These are phyloP conservation scores for Ophiostoma sp. DNA, from an alignment of 2,329 filamentous ascomycete species.

Conservation along the genomic window DNA sequence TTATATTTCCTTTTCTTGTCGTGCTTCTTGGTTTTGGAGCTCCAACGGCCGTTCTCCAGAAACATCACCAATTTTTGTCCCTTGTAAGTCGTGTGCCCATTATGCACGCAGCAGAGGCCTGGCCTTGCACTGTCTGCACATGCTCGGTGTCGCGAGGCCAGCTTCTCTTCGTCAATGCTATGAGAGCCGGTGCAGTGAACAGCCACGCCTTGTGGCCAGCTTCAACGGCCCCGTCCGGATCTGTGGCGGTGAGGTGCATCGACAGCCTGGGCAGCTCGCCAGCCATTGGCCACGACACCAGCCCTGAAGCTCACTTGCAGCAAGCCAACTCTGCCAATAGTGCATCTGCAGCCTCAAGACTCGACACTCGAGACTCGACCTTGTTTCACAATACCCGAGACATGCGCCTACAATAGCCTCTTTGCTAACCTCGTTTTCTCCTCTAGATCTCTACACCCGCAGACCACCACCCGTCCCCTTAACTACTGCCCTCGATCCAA, in stretches of 20 bases:
- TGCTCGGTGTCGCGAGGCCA: too few species aligned
- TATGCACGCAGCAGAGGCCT: background rate
- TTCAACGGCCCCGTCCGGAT: background rate
- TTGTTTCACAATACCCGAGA: slow-evolving; percentile 4
- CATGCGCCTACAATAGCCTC: background rate
- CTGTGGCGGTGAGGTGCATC: slow-evolving; percentile 19
- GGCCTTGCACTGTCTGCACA: background rate
- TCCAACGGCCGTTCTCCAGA: background rate
- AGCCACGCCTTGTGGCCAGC: background rate
- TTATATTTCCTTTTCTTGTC: background rate
- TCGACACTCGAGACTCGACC: background rate
- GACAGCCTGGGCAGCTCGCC: background rate
- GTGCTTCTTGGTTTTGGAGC: slow-evolving; percentile 7
- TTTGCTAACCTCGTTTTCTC: slow-evolving; percentile 10
- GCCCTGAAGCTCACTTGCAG: background rate
- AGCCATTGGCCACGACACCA: slow-evolving; percentile 2
- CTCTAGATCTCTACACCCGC: background rate
- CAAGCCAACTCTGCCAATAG: background rate
- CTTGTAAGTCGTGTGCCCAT: slow-evolving; percentile 12
- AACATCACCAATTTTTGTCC: slow-evolving; percentile 10
- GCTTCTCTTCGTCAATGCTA: background rate
- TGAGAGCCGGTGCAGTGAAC: background rate
- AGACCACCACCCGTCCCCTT: background rate
- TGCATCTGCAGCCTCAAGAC: background rate
- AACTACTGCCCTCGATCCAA: slow-evolving; percentile 25